Evolutionary conservation across 306 rosid genomes (phyloP).

Genomic region (Cucumis cinereus): DNA sequence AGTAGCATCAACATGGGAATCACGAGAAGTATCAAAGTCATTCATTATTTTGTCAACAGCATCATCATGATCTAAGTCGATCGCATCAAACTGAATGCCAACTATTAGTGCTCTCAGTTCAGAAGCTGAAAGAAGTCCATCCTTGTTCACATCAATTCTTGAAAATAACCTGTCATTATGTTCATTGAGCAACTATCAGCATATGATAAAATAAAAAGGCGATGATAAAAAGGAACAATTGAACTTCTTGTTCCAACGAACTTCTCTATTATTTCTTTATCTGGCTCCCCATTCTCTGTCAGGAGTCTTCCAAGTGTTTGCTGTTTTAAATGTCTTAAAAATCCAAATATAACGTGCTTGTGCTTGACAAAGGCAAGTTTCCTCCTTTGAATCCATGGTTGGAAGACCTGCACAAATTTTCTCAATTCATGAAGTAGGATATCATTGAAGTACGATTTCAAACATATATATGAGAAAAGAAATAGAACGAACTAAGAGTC

Average conservation of each 20-base stretch:
- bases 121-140: conserved; percentile 32
- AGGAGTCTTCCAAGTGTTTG: conserved; percentile 55
- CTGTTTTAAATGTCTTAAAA: conserved; percentile 45
- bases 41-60: conserved; percentile 41
- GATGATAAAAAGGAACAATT: conserved; percentile 3
- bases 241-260: conserved; percentile 12
- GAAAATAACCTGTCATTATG: conserved; percentile 42
- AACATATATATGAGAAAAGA: background rate
- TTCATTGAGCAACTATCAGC: conserved; percentile 10
- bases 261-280: conserved; percentile 41
- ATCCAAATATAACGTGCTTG: conserved; percentile 65
- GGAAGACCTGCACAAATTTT: conserved; percentile 52
- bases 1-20: conserved; percentile 16
- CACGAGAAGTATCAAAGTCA: conserved; percentile 49
- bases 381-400: conserved; percentile 86
- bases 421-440: background rate
- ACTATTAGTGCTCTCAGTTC: conserved; percentile 66
- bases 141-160: conserved; percentile 33
- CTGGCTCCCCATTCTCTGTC: conserved; percentile 46
- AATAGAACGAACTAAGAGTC: background rate
- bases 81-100: conserved; percentile 55
- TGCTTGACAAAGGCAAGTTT: conserved; percentile 50
- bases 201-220: background rate
- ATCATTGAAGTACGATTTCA: background rate
- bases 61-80: conserved; percentile 51